Evolutionary conservation across 345 rosid species (phyloP), one percentile per base, ranked within the genome.

Genomic region (Sonneratia caseolaris): DNA sequence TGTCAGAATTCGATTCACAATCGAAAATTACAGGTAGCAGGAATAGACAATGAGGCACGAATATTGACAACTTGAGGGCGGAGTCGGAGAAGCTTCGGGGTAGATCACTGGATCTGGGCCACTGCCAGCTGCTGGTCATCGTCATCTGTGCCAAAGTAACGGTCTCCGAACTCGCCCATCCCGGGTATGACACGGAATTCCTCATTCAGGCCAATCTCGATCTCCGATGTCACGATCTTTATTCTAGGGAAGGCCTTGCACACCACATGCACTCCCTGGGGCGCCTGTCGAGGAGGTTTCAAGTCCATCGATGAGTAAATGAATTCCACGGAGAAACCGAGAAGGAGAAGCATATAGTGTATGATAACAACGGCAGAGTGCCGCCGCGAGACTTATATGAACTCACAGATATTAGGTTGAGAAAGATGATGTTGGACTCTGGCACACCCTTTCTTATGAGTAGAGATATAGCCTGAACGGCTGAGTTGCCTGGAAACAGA

Each of bases 191-290:
- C 97, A 32, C 98, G 97, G 80, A 84, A 95, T 79, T 90, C 99
- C 78, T 88, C 83, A 24, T 91, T 95, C 83, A 95, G 75, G 13
- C 97, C 97, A n/a, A 71, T 82, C 55, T 95, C 99, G 21, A 95
- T 91, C 89, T 95, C 97, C 35, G 99, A 95, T n/a, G 99, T 95
- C 78, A 91, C 97, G 40, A 91, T 91, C 93, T 95, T 91, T 69
- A 95, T 68, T 77, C 96, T 87, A 62, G 97, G 99, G 83, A 87
- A 90, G 66, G 80, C 85, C 84, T 85, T 86, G 90, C 99, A 90
- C 70, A 95, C 99, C 81, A 92, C 88, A 77, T 95, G 97, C 66
- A 92, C 97, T 78, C 99, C 97, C 75, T 92, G 97, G 77, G 99
- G 99, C 79, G 97, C 97, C 97, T 95, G 87, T 64, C 69, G 68